phyloP scores from a whole-genome alignment of 2,329 filamentous ascomycete genomes.

The Bipolaris oryzae region DNA sequence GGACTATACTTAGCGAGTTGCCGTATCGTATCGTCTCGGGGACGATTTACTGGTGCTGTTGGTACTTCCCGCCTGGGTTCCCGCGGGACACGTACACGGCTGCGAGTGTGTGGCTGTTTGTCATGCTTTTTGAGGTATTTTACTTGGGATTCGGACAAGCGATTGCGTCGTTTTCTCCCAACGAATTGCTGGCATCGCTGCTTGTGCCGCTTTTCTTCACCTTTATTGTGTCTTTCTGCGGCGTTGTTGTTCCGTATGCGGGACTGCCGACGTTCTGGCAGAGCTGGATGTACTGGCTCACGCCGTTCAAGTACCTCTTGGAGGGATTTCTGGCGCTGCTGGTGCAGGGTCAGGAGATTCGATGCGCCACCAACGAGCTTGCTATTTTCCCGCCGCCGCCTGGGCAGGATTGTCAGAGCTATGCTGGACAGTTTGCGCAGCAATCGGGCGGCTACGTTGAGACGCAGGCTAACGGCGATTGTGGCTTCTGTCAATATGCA shows the following conservation, averaged over 20 bases:
- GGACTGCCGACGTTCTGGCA: conserved; percentile 71
- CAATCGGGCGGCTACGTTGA: conserved; percentile 66
- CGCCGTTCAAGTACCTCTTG: conserved; percentile 71
- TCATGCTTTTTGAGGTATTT: conserved; percentile 70
- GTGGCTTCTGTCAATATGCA: conserved; percentile 68
- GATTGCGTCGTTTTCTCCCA: conserved; percentile 70
- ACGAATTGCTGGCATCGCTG: conserved; percentile 69
- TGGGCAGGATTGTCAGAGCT: conserved; percentile 65
- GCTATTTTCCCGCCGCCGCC: conserved; percentile 66
- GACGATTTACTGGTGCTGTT: conserved; percentile 63
- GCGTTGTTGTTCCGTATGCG: conserved; percentile 71
- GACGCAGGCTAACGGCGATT: conserved; percentile 61
- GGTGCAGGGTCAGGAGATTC: conserved; percentile 61
- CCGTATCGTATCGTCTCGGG: conserved; percentile 72
- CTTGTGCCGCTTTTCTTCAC: conserved; percentile 73
- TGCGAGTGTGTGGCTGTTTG: conserved; percentile 67
- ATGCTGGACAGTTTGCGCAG: conserved; percentile 60
- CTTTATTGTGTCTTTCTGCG: conserved; percentile 74
- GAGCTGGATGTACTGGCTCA: conserved; percentile 57
- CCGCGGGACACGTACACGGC: conserved; percentile 62
- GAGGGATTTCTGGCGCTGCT: conserved; percentile 65
- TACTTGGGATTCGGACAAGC: conserved; percentile 70
- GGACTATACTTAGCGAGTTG: conserved; percentile 70
- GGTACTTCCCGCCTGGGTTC: conserved; percentile 63
- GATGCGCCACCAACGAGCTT: conserved; percentile 63